phyloP scores from a whole-genome alignment of 805 yeast species.

The Diddensiella caesifluorescens region DNA sequence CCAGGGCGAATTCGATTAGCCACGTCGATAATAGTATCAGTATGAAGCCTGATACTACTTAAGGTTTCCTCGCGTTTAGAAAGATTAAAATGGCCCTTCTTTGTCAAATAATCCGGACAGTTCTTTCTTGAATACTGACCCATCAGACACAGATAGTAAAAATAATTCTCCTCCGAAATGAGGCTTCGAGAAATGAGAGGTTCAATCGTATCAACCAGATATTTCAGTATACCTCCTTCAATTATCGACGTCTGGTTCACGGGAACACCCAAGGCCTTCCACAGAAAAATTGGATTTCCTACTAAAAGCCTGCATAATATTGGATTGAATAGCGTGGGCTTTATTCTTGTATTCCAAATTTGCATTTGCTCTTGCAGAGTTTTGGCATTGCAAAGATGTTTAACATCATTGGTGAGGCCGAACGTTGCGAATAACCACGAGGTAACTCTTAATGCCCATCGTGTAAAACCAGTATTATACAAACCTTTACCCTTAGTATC shows the following conservation, averaged over 20 bases:
- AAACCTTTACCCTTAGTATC: slow-evolving; percentile 52
- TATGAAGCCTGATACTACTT: slow-evolving; percentile 69
- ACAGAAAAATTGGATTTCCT: slow-evolving; percentile 78
- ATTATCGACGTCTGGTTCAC: slow-evolving; percentile 78
- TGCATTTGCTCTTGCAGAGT: slow-evolving; percentile 56
- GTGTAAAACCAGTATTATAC: slow-evolving; percentile 70
- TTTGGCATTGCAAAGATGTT: slow-evolving; percentile 50
- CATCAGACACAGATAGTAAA: slow-evolving; percentile 62
- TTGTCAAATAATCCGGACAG: slow-evolving; percentile 72
- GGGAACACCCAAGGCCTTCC: slow-evolving; percentile 91
- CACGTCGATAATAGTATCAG: slow-evolving; percentile 74
- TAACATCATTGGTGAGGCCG: slow-evolving; percentile 49
- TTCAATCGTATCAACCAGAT: slow-evolving; percentile 72
- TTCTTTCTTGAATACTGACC: slow-evolving; percentile 56
- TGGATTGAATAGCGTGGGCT: slow-evolving; percentile 69
- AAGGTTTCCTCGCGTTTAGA: slow-evolving; percentile 46
- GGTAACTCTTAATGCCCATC: slow-evolving; percentile 78
- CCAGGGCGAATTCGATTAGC: slow-evolving; percentile 56
- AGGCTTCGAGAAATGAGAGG: slow-evolving; percentile 62
- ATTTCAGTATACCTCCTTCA: slow-evolving; percentile 64
- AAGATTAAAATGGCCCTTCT: slow-evolving; percentile 50
- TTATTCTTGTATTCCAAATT: slow-evolving; percentile 58
- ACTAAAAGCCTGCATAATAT: slow-evolving; percentile 59
- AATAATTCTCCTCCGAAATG: slow-evolving; percentile 68
- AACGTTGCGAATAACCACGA: slow-evolving; percentile 48